Conservation (phyloP, 2,329 filamentous ascomycete genomes). For the Bipolaris bicolor region DNA sequence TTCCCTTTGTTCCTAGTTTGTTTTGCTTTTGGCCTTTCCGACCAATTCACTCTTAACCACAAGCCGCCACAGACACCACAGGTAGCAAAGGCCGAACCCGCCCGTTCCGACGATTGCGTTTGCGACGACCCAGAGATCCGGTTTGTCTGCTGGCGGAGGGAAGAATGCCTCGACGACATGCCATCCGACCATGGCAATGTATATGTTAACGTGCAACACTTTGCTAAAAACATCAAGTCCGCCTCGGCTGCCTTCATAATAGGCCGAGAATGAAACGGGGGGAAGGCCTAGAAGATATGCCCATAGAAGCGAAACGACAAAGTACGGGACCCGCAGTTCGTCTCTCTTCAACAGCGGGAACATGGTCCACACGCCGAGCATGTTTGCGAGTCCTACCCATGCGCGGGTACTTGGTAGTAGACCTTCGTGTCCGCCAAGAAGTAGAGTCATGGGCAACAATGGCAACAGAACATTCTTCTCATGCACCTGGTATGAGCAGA, state of each 20-base stretch:
- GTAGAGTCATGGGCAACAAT: slow-evolving; percentile 87
- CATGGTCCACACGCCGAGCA: slow-evolving; percentile 89
- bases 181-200: slow-evolving; percentile 78
- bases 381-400: slow-evolving; percentile 96
- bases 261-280: slow-evolving; percentile 73
- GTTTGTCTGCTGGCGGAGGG: slow-evolving; percentile 73
- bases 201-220: slow-evolving; percentile 76
- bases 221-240: slow-evolving; percentile 65
- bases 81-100: slow-evolving; percentile 84
- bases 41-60: slow-evolving; percentile 63
- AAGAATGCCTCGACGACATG: slow-evolving; percentile 76
- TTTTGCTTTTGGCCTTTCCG: slow-evolving; percentile 48
- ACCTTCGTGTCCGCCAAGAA: slow-evolving; percentile 79
- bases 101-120: slow-evolving; percentile 87
- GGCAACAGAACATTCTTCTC: slow-evolving; percentile 96
- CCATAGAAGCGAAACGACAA: slow-evolving; percentile 85
- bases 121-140: slow-evolving; percentile 91
- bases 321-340: slow-evolving; percentile 82
- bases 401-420: slow-evolving; percentile 76
- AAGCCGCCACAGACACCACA: slow-evolving; percentile 84
- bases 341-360: slow-evolving; percentile 89
- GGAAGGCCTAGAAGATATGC: slow-evolving; percentile 88
- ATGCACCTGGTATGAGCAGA: slow-evolving; percentile 97
- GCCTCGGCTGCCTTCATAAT: slow-evolving; percentile 56
- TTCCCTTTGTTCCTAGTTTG: slow-evolving; percentile 36